Evolutionary conservation across 805 yeast species (phyloP), one percentile per base, ranked within the genome.

Genomic region (Saccharomycopsis synnaedendra): DNA sequence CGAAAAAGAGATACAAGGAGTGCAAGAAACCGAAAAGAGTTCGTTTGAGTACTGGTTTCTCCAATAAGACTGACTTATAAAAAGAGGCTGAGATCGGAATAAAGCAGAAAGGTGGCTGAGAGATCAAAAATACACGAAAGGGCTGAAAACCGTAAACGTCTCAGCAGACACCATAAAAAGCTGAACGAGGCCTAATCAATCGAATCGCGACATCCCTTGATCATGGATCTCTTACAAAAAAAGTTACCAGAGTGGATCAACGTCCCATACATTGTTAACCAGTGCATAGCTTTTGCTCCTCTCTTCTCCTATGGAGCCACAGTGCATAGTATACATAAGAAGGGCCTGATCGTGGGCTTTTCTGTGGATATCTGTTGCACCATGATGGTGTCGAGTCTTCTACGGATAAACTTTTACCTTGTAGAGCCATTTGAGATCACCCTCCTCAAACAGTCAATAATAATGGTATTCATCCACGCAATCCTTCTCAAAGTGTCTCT

Each of bases 321-420:
- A 1, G 75, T 88, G 35, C 68, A 76, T 42, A 71, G 83, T 53
- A 87, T 88, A 9, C 72, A 78, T 56, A 67, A 71, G 42, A 72
- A 75, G 34, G 68, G 79, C 59, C 73, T 88, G 0, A 75, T 90
- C 1, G 69, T 75, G 28, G 97, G 96, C 28, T 87, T 88, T 59
- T 83, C 95, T 4, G 69, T 87, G n/a, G 97, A 89, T 63, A 85
- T 89, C 7, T 89, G 96, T 64, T 89, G 87, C 5, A 85, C 95
- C 5, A 87, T 89, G 95, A 61, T 88, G 52, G 70, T 86, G 54
- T 81, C 95, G 1, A 75, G 87, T 39, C 75, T 79, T 4, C 64
- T 87, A 42, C 70, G 94, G 54, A 80, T 88, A 31, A 76, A 78
- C 48, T 88, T 85, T 66, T 89, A 82, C 66, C 62, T 82, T 52